Base-by-base conservation (phyloP, 352 stramenopile species). In the Elongisporangium undulatum region DNA sequence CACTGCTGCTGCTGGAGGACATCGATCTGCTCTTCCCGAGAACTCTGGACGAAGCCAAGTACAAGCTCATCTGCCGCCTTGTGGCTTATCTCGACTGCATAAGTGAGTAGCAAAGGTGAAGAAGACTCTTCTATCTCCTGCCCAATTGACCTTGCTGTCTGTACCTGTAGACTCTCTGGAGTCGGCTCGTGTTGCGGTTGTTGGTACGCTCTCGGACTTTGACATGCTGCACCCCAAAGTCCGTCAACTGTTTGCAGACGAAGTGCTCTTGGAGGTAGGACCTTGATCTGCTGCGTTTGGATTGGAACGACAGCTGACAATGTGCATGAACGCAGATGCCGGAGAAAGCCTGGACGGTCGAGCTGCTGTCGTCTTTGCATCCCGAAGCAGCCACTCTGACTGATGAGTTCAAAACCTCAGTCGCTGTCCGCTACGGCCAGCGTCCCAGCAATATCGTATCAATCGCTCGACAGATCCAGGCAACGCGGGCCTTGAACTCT, bases 361-460 rank as follows among this genome's bases (percentile, higher is more conserved):
- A 63, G 0, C 59, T 94, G 23, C 58, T 92, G 9, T 52, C 50
- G 2, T 81, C 74, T 1, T 62, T 91, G 20, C 51, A 85, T 8
- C 78, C 79, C 2, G 34, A 54, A 1, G 60, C 59, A 0, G 53
- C 74, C 5, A n/a, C 59, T 15, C 51, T 92, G 10, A 68, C 68
- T 13, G 66, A 68, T 17, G 70, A 85, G 49, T 74, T 87, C 59
- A 71, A 86, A 10, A 61, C 77, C 53, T 88, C 79, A 0, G 64
- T 90, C 24, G 74, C 79, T 5, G 72, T 91, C 48, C 85, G 86
- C 3, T 90, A 87, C 57, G 84, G 86, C n/a, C 86, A 95, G 51
- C 74, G 75, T 29, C 82, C 82, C 39, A 92, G 86, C 63, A 82
- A 90, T 29, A 78, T 95, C 20, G 66, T 69, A 13, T 74, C 77